Evolutionary conservation across 2,329 filamentous ascomycete genomes (phyloP).

Genomic region (Xylariaceae sp.): DNA sequence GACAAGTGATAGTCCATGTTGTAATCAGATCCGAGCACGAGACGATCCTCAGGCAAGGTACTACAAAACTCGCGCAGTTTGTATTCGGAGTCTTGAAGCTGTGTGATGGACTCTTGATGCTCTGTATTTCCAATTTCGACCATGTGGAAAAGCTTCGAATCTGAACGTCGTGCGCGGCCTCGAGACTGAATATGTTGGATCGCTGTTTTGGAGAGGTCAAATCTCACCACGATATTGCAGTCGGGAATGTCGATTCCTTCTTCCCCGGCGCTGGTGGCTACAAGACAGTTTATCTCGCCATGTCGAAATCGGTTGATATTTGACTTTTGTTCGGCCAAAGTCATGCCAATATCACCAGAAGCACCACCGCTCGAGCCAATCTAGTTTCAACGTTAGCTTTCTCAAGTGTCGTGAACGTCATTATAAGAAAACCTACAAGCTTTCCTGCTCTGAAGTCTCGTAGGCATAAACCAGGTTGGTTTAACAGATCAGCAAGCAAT

Average conservation of each 20-base stretch:
- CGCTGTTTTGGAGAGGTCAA: constrained; percentile 84
- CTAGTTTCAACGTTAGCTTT: constrained; percentile 13
- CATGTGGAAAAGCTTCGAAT: constrained; percentile 85
- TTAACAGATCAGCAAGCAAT: constrained; percentile 67
- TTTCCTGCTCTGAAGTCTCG: constrained; percentile 54
- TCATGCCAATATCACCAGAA: constrained; percentile 58
- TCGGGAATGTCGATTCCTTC: constrained; percentile 68
- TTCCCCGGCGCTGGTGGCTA: constrained; percentile 66
- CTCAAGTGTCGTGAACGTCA: too few species aligned
- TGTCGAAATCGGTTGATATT: constrained; percentile 64
- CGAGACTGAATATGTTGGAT: constrained; percentile 95
- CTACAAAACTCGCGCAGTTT: constrained; percentile 74
- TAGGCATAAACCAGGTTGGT: constrained; percentile 51
- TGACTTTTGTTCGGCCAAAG: constrained; percentile 71
- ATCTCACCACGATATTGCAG: constrained; percentile 68
- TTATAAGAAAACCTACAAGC: constrained; percentile 44
- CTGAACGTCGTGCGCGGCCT: constrained; percentile 74
- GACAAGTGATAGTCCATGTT: constrained; percentile 55
- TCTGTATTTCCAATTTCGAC: constrained; percentile 65
- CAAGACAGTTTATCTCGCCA: constrained; percentile 60
- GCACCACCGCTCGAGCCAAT: constrained; percentile 44
- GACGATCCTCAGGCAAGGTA: constrained; percentile 69
- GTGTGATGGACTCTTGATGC: constrained; percentile 56
- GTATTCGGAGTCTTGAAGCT: constrained; percentile 59
- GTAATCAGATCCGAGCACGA: constrained; percentile 59